phyloP scores from a whole-genome alignment of 345 rosid genomes.

The Populus euphratica region DNA sequence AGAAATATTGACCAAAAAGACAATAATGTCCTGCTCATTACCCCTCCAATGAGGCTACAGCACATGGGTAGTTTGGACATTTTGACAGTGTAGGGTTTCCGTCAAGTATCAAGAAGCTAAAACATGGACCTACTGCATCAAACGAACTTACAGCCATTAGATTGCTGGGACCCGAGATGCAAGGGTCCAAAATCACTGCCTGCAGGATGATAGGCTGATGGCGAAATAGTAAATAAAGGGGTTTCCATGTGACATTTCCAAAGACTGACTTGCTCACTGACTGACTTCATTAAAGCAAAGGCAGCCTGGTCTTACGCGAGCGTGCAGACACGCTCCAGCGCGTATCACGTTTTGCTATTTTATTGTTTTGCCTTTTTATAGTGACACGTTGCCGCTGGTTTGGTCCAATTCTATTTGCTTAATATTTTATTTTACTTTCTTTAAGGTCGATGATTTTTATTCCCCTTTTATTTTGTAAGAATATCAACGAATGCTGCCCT shows the following conservation, averaged over 20 bases:
- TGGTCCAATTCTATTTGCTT: neutral
- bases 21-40: neutral
- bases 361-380: neutral
- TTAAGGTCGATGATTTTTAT: too few species aligned
- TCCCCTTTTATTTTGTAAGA: too few species aligned
- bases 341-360: conserved; percentile 19
- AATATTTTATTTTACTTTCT: too few species aligned
- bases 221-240: conserved; percentile 29
- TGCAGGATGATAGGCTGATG: neutral
- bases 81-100: too few species aligned
- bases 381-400: neutral
- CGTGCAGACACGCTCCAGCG: conserved; percentile 19
- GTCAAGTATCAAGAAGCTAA: neutral
- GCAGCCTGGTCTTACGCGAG: conserved; percentile 15
- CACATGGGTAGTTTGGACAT: neutral
- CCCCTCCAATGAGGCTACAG: neutral
- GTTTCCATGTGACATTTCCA: conserved; percentile 19
- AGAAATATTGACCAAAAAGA: neutral
- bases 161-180: neutral
- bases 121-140: neutral
- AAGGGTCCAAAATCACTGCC: neutral
- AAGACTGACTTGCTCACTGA: conserved; percentile 13
- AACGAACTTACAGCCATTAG: neutral
- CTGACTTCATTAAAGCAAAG: conserved; percentile 22
- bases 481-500: too few species aligned